These are phyloP conservation scores for Arthroderma uncinatum DNA, from an alignment of 2,329 filamentous ascomycete species.

Conservation along the genomic window DNA sequence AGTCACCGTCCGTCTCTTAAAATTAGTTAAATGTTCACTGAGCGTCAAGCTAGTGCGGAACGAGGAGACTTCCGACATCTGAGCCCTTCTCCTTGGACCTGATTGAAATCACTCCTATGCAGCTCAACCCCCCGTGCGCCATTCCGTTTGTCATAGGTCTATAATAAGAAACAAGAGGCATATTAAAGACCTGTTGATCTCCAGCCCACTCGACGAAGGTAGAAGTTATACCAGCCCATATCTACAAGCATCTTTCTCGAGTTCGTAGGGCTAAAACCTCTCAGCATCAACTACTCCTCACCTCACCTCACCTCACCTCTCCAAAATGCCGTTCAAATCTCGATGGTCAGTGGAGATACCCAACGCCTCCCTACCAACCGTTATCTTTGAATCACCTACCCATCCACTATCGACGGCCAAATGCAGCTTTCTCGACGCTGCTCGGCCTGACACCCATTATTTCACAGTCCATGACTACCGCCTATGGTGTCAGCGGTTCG, in stretches of 20 bases:
- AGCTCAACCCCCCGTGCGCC: neutral
- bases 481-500: conserved; percentile 60
- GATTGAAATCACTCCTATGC: neutral
- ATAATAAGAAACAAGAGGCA: neutral
- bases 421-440: conserved; percentile 50
- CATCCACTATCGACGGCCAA: conserved; percentile 37
- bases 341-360: conserved; percentile 40
- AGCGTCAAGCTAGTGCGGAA: neutral
- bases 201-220: neutral
- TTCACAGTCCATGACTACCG: conserved; percentile 56
- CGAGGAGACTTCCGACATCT: neutral
- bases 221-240: neutral
- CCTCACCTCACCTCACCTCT: neutral
- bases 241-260: neutral
- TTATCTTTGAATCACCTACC: conserved; percentile 42
- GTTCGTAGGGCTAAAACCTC: neutral
- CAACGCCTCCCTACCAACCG: conserved; percentile 35
- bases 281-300: neutral
- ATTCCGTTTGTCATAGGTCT: neutral
- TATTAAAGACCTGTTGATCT: neutral
- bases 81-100: neutral
- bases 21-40: neutral
- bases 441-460: conserved; percentile 54
- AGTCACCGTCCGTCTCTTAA: neutral
- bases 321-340: conserved; percentile 43